Evolutionary conservation across 495 filamentous ascomycete species (phyloP).

Genomic region (Penicillium samsonianum): DNA sequence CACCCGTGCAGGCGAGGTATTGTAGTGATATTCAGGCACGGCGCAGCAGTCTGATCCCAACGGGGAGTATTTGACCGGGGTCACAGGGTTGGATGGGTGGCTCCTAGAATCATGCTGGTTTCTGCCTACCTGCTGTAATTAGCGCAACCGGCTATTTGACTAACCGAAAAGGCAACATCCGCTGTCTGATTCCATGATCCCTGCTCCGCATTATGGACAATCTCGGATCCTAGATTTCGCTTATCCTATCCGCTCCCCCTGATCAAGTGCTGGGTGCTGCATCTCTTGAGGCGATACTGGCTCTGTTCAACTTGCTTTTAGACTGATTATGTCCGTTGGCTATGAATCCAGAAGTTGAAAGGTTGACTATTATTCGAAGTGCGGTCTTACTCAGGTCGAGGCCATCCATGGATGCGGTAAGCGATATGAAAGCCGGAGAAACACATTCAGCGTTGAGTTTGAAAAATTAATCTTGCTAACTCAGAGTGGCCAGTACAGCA

Average conservation of each 20-base stretch:
- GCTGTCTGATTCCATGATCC: neutral
- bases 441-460: neutral
- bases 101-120: neutral
- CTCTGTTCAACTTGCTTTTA: neutral
- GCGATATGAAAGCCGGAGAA: neutral
- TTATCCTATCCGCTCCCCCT: neutral
- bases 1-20: neutral
- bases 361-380: neutral
- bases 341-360: neutral
- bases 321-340: neutral
- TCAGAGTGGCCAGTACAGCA: neutral
- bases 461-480: neutral
- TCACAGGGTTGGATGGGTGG: neutral
- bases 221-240: neutral
- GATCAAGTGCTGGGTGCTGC: neutral
- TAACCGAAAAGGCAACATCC: neutral
- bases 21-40: slow-evolving; percentile 21
- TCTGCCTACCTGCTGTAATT: neutral
- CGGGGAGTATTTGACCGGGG: slow-evolving; percentile 15
- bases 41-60: slow-evolving; percentile 12
- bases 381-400: neutral
- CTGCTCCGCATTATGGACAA: neutral
- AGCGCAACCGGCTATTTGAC: neutral
- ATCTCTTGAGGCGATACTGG: neutral
- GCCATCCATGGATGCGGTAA: neutral